Conservation (phyloP, 2,329 filamentous ascomycete genomes). For the Alternaria atra region DNA sequence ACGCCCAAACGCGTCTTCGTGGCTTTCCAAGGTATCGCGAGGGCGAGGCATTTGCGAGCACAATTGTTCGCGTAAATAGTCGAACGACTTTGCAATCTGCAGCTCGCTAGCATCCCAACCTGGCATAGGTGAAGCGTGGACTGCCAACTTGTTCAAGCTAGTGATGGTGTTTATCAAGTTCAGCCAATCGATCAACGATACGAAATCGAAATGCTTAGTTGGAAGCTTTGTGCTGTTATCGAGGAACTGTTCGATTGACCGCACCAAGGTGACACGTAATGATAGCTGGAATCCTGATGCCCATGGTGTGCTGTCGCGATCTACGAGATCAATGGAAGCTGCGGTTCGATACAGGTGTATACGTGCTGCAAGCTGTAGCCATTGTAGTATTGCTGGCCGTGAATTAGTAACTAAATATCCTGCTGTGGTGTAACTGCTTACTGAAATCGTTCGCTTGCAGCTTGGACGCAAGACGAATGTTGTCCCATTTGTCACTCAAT, state of each 20-base stretch:
- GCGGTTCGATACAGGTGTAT: conserved; percentile 41
- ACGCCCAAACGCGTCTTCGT: conserved; percentile 45
- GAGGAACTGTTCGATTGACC: conserved; percentile 46
- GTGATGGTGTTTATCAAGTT: conserved; percentile 42
- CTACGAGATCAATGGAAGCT: conserved; percentile 37
- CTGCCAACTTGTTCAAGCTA: conserved; percentile 40
- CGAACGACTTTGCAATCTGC: conserved; percentile 44
- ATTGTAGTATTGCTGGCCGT: conserved; percentile 41
- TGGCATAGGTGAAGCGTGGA: conserved; percentile 41
- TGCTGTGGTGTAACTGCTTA: conserved; percentile 19
- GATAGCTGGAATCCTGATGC: conserved; percentile 48
- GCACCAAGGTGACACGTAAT: conserved; percentile 43
- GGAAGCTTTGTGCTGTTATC: conserved; percentile 42
- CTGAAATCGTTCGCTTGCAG: conserved; percentile 43
- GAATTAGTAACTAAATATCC: conserved; percentile 18
- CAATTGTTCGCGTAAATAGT: conserved; percentile 45
- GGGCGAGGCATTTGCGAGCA: conserved; percentile 43
- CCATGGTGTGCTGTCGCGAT: conserved; percentile 43
- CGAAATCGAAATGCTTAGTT: conserved; percentile 37
- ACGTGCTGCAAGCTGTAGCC: conserved; percentile 43
- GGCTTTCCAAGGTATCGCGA: conserved; percentile 32
- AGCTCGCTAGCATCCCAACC: conserved; percentile 47
- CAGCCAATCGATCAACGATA: conserved; percentile 47
- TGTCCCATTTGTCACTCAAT: conserved; percentile 47
- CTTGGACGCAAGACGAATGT: conserved; percentile 39